Conservation (phyloP, 2,329 filamentous ascomycete genomes). For the Neonectria punicea region DNA sequence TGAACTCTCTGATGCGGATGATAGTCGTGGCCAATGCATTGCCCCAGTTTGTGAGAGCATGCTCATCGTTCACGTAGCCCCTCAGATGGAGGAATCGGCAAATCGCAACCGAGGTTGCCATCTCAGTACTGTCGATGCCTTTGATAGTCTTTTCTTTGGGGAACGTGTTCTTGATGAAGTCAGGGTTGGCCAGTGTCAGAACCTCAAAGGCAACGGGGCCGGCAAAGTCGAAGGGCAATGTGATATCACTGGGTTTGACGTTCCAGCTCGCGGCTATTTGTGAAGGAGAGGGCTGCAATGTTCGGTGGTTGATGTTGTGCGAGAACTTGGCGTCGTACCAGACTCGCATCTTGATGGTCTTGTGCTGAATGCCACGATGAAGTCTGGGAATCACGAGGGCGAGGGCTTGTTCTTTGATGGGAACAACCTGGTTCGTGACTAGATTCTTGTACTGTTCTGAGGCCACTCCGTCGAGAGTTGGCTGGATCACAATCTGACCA, state of each 20-base stretch:
- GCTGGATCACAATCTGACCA: slow-evolving; percentile 78
- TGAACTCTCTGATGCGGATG: slow-evolving; percentile 66
- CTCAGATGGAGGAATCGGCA: slow-evolving; percentile 92
- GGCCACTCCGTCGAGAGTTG: slow-evolving; percentile 86
- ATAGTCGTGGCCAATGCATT: slow-evolving; percentile 79
- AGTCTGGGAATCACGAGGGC: slow-evolving; percentile 82
- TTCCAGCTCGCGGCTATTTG: slow-evolving; percentile 72
- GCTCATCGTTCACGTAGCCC: slow-evolving; percentile 82
- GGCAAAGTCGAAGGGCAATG: slow-evolving; percentile 56
- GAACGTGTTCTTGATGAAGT: slow-evolving; percentile 77
- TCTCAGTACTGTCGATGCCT: slow-evolving; percentile 72
- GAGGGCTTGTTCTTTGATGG: slow-evolving; percentile 79
- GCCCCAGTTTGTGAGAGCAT: slow-evolving; percentile 87
- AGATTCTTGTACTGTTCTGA: slow-evolving; percentile 84
- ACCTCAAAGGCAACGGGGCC: slow-evolving; percentile 67
- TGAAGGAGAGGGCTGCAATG: slow-evolving; percentile 59
- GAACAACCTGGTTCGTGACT: slow-evolving; percentile 77
- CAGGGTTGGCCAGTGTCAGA: slow-evolving; percentile 72
- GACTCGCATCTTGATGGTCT: slow-evolving; percentile 78
- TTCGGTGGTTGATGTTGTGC: slow-evolving; percentile 73
- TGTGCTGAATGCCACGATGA: slow-evolving; percentile 84
- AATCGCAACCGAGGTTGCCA: slow-evolving; percentile 76
- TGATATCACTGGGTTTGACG: slow-evolving; percentile 68
- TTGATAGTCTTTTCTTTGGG: slow-evolving; percentile 66
- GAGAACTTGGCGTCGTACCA: slow-evolving; percentile 84